These are phyloP conservation scores for Malus hybrid DNA, from an alignment of 331 rosid genomes.

Conservation along the genomic window DNA sequence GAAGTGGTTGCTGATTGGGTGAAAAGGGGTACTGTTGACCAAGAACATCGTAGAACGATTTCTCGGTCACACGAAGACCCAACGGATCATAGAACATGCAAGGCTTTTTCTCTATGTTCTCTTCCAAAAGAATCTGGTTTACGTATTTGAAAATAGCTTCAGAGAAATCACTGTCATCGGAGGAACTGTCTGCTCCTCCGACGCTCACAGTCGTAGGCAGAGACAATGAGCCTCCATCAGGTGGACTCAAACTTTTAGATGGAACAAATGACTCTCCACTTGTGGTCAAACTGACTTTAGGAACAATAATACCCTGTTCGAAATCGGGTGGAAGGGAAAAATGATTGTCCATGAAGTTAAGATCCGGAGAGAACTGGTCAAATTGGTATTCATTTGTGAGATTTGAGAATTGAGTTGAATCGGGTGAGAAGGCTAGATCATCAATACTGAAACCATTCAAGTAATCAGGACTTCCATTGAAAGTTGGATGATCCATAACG, in stretches of 20 bases:
- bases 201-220: conserved; percentile 14
- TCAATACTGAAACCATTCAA: not conserved
- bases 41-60: conserved; percentile 64
- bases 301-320: not conserved
- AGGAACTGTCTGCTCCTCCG: conserved; percentile 21
- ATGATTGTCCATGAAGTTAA: conserved; percentile 8
- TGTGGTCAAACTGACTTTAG: not conserved
- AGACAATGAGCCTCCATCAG: not conserved
- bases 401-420: conserved; percentile 9
- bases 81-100: conserved; percentile 60
- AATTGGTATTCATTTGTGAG: conserved; percentile 5
- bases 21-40: conserved; percentile 27
- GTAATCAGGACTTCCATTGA: conserved; percentile 12
- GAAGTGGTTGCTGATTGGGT: conserved; percentile 38
- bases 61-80: conserved; percentile 53
- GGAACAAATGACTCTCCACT: not conserved
- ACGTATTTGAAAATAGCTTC: conserved; percentile 46
- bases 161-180: conserved; percentile 57
- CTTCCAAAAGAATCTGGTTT: conserved; percentile 65
- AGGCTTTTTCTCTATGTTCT: conserved; percentile 52
- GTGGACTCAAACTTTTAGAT: not conserved
- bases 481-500: conserved; percentile 27
- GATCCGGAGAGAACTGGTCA: conserved; percentile 18
- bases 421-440: not conserved
- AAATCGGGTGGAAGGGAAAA: conserved; percentile 9